Percentiles rank a stretch among this genome's conserved stretches.
Evolutionary conservation across 371 early-diverging fungal genomes (phyloP).

Genomic region (Mortierella sp.): DNA sequence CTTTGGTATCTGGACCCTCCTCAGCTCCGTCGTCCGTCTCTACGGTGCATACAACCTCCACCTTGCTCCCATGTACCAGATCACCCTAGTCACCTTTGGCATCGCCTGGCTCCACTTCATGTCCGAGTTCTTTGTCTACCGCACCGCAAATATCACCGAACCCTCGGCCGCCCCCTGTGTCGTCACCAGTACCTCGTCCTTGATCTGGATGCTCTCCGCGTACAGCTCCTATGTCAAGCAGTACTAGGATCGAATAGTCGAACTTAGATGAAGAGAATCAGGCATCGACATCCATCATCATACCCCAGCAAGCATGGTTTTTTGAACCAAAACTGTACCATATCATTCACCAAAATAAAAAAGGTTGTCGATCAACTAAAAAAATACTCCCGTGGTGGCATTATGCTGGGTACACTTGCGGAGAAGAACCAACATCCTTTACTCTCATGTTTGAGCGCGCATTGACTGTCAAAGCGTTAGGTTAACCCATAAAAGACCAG

Average conservation of each 20-base stretch:
- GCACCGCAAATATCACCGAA: slow-evolving; percentile 74
- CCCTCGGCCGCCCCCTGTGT: slow-evolving; percentile 76
- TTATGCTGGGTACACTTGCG: not conserved
- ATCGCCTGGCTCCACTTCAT: slow-evolving; percentile 78
- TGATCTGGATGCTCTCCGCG: slow-evolving; percentile 60
- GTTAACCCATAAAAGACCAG: too few relatives aligned
- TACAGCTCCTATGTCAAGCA: slow-evolving; percentile 62
- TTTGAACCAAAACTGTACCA: slow-evolving; percentile 1
- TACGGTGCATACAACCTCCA: slow-evolving; percentile 83
- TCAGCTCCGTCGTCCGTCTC: slow-evolving; percentile 80
- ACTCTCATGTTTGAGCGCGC: not conserved
- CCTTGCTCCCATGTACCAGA: slow-evolving; percentile 75
- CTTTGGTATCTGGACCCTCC: slow-evolving; percentile 87
- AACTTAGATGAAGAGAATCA: not conserved
- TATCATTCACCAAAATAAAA: slow-evolving; percentile 7
- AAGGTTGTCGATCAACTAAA: too few relatives aligned
- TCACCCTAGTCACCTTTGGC: slow-evolving; percentile 79
- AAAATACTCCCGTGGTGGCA: not conserved
- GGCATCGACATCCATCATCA: not conserved
- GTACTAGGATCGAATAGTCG: slow-evolving; percentile 7
- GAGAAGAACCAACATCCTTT: not conserved
- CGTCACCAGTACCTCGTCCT: slow-evolving; percentile 74
- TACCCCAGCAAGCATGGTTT: not conserved
- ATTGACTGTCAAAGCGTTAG: not conserved
- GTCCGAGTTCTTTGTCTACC: slow-evolving; percentile 78